These are phyloP conservation scores for Kluyveromyces sp. DNA, from an alignment of 1,139 yeast species.

Conservation along the genomic window DNA sequence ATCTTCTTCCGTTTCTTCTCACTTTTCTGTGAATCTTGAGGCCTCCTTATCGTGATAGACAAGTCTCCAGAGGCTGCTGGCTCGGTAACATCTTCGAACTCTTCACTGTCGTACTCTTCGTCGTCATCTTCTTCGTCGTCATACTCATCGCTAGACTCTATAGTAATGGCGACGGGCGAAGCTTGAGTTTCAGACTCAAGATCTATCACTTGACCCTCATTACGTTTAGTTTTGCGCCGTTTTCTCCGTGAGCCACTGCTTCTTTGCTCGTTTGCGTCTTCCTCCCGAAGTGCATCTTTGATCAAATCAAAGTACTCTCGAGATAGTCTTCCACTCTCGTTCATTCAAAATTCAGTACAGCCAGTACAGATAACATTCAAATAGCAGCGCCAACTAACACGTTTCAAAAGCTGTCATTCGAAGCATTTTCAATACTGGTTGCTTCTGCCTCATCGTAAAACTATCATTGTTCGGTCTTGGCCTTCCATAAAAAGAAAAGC, in stretches of 20 bases:
- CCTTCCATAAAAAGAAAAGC: constrained; percentile 1
- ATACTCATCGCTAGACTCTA: constrained; percentile 37
- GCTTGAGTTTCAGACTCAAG: not conserved
- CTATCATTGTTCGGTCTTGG: not conserved
- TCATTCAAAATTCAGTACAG: constrained; percentile 2
- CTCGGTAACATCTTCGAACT: constrained; percentile 37
- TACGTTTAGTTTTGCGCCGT: constrained; percentile 6
- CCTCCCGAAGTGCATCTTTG: constrained; percentile 34
- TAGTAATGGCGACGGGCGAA: constrained; percentile 6
- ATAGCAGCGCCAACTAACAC: not conserved
- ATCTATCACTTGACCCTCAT: not conserved
- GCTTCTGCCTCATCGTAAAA: not conserved
- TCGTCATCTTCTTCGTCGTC: constrained; percentile 19
- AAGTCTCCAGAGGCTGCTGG: constrained; percentile 16
- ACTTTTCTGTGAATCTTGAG: constrained; percentile 11
- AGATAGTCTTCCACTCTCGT: constrained; percentile 29
- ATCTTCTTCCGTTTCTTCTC: constrained; percentile 21
- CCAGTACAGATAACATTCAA: not conserved
- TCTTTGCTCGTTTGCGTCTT: constrained; percentile 11
- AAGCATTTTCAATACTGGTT: not conserved
- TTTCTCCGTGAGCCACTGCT: constrained; percentile 6
- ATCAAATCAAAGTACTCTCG: constrained; percentile 35
- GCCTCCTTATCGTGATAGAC: constrained; percentile 20
- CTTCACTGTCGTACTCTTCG: constrained; percentile 34
- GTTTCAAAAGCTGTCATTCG: not conserved